These are phyloP conservation scores for Strobilomyces echinocephalus DNA, from an alignment of 768 basidiomycete genomes.

Conservation along the genomic window DNA sequence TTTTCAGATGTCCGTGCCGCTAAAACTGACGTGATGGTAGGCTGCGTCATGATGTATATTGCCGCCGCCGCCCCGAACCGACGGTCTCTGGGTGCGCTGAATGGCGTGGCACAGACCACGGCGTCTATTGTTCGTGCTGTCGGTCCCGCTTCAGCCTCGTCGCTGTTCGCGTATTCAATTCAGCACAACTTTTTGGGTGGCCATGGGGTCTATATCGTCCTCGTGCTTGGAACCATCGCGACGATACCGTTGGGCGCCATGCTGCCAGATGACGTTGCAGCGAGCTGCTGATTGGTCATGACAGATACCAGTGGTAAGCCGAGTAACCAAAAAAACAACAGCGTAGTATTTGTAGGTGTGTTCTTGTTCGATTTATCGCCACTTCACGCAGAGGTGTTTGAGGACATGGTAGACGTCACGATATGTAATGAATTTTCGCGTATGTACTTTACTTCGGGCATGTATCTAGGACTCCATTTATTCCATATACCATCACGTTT, in stretches of 20 bases:
- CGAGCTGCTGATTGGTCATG: conserved; percentile 9
- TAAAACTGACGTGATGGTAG: conserved; percentile 29
- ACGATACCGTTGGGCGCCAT: conserved; percentile 20
- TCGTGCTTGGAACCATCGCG: conserved; percentile 13
- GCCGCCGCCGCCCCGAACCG: conserved; percentile 61
- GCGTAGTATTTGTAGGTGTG: conserved; percentile 2
- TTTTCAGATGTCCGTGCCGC: neutral
- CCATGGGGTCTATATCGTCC: conserved; percentile 31
- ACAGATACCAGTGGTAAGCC: neutral
- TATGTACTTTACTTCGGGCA: conserved; percentile 20
- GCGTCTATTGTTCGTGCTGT: conserved; percentile 31
- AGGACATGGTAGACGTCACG: neutral
- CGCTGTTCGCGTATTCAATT: conserved; percentile 36
- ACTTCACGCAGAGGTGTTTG: conserved; percentile 1
- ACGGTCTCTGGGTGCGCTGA: conserved; percentile 63
- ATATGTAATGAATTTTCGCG: conserved; percentile 3
- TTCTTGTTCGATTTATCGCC: conserved; percentile 8
- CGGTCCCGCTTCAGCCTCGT: conserved; percentile 31
- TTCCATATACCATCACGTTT: conserved; percentile 16
- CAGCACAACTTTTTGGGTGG: conserved; percentile 35
- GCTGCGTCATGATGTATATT: conserved; percentile 68
- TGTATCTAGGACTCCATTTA: conserved; percentile 20
- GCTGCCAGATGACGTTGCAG: conserved; percentile 19
- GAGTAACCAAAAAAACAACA: neutral
- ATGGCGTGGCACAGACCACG: conserved; percentile 41